Evolutionary conservation across 164 flowering plant genomes (phyloP).

Genomic region (Piper betle): DNA sequence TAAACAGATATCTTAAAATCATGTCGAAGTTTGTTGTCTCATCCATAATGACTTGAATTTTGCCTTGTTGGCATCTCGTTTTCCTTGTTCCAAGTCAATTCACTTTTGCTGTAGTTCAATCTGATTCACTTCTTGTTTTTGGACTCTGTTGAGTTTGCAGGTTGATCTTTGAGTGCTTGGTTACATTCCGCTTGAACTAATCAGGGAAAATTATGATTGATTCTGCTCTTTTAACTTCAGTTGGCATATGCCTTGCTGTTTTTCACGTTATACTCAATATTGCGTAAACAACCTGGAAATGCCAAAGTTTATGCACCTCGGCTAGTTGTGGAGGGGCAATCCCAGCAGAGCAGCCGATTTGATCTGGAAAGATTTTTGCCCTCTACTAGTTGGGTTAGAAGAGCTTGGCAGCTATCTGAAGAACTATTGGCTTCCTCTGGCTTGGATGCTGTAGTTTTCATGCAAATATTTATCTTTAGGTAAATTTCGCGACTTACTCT

Average conservation of each 20-base stretch:
- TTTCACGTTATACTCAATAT: constrained; percentile 54
- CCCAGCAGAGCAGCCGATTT: constrained; percentile 27
- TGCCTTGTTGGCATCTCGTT: too few species aligned
- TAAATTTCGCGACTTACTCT: constrained; percentile 6
- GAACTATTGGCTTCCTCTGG: constrained; percentile 56
- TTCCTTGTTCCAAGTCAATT: too few species aligned
- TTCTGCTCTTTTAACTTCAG: constrained; percentile 75
- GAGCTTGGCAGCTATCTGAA: constrained; percentile 69
- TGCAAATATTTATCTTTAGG: constrained; percentile 81
- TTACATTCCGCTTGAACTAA: too few species aligned
- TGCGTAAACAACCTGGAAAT: constrained; percentile 63
- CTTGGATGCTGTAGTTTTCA: constrained; percentile 79
- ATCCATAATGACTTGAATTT: too few species aligned
- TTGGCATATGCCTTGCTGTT: constrained; percentile 70
- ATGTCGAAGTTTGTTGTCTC: too few species aligned
- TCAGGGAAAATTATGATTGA: constrained; percentile 43
- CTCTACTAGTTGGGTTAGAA: constrained; percentile 64
- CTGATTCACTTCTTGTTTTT: too few species aligned
- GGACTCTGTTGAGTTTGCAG: background rate
- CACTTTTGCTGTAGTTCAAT: too few species aligned
- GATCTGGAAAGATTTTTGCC: constrained; percentile 53
- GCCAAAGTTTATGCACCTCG: constrained; percentile 64
- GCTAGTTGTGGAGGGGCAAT: constrained; percentile 47
- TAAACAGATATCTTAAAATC: too few species aligned
- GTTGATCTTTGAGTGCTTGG: background rate